Evolutionary conservation across 2,329 filamentous ascomycete genomes (phyloP).

Genomic region (Aphanocladium album): DNA sequence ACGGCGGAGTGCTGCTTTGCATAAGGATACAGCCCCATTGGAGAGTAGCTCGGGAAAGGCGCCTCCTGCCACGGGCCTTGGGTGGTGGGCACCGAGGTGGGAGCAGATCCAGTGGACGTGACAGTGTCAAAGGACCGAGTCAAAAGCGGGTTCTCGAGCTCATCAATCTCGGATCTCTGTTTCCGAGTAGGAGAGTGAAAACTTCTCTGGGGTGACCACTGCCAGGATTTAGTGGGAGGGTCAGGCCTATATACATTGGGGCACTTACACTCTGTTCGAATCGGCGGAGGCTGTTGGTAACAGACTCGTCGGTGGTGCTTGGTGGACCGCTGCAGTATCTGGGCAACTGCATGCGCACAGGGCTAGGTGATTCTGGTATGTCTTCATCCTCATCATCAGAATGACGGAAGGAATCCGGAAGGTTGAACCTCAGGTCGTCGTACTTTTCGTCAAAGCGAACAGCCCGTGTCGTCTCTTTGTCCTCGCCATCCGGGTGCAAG

Average conservation of each 20-base stretch:
- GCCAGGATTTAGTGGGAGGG: not conserved
- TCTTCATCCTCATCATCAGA: not conserved
- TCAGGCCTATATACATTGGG: no score
- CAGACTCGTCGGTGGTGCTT: constrained; percentile 3
- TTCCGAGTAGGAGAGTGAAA: constrained; percentile 1
- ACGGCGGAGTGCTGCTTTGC: not conserved
- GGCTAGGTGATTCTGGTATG: constrained; percentile 5
- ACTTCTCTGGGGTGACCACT: constrained; percentile 11
- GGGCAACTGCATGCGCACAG: not conserved
- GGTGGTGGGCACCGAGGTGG: not conserved
- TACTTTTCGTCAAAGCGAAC: constrained; percentile 29
- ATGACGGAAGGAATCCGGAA: constrained; percentile 21
- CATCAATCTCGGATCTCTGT: constrained; percentile 3
- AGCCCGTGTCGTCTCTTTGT: constrained; percentile 22
- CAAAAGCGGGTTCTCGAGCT: constrained; percentile 5
- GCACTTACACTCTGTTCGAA: constrained; percentile 8
- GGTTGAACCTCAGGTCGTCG: constrained; percentile 28
- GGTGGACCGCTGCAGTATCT: not conserved
- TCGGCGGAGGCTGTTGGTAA: not conserved
- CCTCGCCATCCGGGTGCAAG: constrained; percentile 19
- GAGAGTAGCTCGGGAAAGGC: not conserved
- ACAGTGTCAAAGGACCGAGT: constrained; percentile 8
- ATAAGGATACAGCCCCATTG: constrained; percentile 3
- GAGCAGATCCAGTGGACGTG: not conserved
- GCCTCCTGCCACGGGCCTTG: not conserved